Evolutionary conservation across 179 eudicot genomes (phyloP), one percentile per base, ranked within the genome.

Genomic region (Drosera spatulata): DNA sequence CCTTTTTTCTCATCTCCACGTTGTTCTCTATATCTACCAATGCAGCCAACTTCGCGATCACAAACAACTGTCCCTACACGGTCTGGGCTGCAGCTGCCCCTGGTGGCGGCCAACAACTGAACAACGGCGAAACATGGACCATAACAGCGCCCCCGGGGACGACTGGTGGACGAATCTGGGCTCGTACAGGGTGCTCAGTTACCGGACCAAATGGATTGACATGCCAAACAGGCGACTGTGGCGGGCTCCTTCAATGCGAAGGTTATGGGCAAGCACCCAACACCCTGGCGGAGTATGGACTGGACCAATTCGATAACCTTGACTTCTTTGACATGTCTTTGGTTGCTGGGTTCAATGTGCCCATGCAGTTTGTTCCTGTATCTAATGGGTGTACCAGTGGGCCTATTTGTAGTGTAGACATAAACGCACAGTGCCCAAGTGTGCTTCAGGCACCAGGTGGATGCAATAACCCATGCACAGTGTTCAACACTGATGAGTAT

Each of bases 381-480:
- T 63, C 73, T 0, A 47, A 41, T 11, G 78, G 74, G 12, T 75
- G 80, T 70, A 56, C 56, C 11, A 52, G 7, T 0, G 60, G 59
- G 5, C 71, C 71, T 3, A 45, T 11, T 6, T 75, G 81, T 33
- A 49, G 11, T 0, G 75, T 71, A 0, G 70, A 77, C 10, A 50
- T 80, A 10, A 70, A 61, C 11, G 75, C 63, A 10, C 69, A 61
- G 39, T 75, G 82, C 59, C 80, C 79, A 0, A 22, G 22, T 1
- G 50, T 42, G 51, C 56, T 81, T 0, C 41, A 22, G 69, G 54
- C 80, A 9, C 49, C 59, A 0, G 79, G 77, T 5, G 85, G 85
- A 4, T 81, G 82, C 42, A 75, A 73, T 55, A 68, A 61, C 58
- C 80, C 85, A 0, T 78, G 85, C 33, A 75, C 79, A 0, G 80